phyloP scores from a whole-genome alignment of 1,139 yeast genomes.

The Taiozyma onychis region DNA sequence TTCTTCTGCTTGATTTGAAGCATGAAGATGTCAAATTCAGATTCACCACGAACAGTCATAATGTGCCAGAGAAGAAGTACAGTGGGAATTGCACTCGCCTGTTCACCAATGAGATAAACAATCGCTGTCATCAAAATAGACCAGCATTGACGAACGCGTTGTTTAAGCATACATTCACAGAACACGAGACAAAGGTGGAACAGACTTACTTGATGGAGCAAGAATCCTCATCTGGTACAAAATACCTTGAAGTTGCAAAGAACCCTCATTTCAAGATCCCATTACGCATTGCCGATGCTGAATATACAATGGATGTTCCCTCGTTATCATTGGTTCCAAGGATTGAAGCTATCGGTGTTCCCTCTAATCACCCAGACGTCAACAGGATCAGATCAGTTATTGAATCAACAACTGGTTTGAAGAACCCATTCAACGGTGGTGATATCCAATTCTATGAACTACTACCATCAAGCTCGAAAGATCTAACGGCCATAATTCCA shows the following conservation, averaged over 20 bases:
- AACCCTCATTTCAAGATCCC: conserved; percentile 3
- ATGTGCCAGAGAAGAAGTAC: not conserved
- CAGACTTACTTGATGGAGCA: conserved; percentile 1
- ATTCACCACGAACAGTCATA: conserved; percentile 8
- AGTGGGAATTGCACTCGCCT: conserved; percentile 13
- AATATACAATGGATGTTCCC: conserved; percentile 8
- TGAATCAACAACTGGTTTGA: not conserved
- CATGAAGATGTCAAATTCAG: conserved; percentile 10
- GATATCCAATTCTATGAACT: conserved; percentile 2
- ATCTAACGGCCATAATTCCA: conserved; percentile 16
- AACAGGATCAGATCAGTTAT: not conserved
- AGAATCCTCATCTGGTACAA: not conserved
- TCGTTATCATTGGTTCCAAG: conserved; percentile 12
- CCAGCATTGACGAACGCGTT: conserved; percentile 4
- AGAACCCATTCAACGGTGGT: conserved; percentile 3
- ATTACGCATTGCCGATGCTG: conserved; percentile 5
- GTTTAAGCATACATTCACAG: conserved; percentile 1
- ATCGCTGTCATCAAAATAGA: conserved; percentile 14
- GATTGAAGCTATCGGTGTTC: conserved; percentile 16
- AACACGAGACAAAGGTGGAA: not conserved
- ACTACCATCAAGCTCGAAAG: not conserved
- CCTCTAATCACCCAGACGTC: conserved; percentile 12
- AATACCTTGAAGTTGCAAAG: conserved; percentile 3
- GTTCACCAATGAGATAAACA: conserved; percentile 16
- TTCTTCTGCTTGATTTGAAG: conserved; percentile 10